Conservation (phyloP, 108 stramenopile genomes). For the Cyclotella cryptica region DNA sequence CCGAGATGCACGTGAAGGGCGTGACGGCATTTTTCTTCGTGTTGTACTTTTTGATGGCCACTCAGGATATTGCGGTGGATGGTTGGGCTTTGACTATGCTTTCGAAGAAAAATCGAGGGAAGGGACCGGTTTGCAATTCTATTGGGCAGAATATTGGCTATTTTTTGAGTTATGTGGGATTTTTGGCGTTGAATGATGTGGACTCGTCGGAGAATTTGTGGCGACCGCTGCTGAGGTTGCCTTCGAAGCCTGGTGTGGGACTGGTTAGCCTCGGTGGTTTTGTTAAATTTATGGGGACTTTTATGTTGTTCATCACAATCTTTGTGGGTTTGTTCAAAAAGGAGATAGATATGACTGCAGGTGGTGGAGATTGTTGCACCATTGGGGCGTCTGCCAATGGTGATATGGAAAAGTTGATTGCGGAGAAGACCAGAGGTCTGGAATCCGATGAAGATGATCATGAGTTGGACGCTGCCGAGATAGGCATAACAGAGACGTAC, state of each 20-base stretch:
- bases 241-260: slow-evolving; percentile 64
- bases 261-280: slow-evolving; percentile 90
- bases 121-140: slow-evolving; percentile 94
- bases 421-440: slow-evolving; percentile 29
- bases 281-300: slow-evolving; percentile 91
- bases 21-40: slow-evolving; percentile 95
- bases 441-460: slow-evolving; percentile 62
- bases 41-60: slow-evolving; percentile 98
- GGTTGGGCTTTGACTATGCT: slow-evolving; percentile 99
- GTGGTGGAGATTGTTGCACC: slow-evolving; percentile 14
- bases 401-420: slow-evolving; percentile 37
- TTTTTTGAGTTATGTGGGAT: slow-evolving; percentile 95
- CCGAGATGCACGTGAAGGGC: slow-evolving; percentile 72
- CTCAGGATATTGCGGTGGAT: slow-evolving; percentile 99
- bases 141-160: slow-evolving; percentile 98
- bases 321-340: slow-evolving; percentile 92
- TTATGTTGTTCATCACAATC: slow-evolving; percentile 92
- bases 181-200: slow-evolving; percentile 94
- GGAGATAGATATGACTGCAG: slow-evolving; percentile 61
- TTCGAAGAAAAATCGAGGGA: slow-evolving; percentile 91
- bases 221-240: slow-evolving; percentile 75
- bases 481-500: slow-evolving; percentile 88
- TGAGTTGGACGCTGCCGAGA: slow-evolving; percentile 87
- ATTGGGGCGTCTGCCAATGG: slow-evolving; percentile 9
- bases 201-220: slow-evolving; percentile 88